Evolutionary conservation across 495 filamentous ascomycete genomes (phyloP).

Genomic region (Polyplosphaeria fusca): DNA sequence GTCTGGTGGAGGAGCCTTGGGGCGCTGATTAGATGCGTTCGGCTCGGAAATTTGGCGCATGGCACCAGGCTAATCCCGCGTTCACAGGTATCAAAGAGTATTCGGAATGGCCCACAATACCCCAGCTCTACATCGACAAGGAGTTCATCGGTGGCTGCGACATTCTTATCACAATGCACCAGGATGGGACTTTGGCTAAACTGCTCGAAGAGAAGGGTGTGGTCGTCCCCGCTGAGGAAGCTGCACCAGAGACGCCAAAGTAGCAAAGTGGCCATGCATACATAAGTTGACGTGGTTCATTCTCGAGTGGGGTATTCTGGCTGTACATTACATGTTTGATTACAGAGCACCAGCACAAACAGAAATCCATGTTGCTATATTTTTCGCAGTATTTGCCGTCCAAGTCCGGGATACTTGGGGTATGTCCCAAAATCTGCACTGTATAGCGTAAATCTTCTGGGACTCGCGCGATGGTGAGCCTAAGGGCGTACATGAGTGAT

Average conservation of each 20-base stretch:
- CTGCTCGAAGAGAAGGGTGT: conserved; percentile 87
- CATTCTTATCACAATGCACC: conserved; percentile 95
- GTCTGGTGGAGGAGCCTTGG: no score
- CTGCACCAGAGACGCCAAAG: conserved; percentile 12
- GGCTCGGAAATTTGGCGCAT: not conserved
- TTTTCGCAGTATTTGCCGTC: no score
- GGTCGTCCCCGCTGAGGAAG: conserved; percentile 43
- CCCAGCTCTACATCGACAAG: conserved; percentile 90
- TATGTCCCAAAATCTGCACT: no score
- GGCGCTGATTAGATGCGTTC: not conserved
- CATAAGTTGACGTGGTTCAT: not conserved
- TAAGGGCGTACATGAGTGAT: no score
- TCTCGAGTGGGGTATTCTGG: not conserved
- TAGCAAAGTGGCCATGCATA: not conserved
- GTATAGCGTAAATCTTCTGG: no score
- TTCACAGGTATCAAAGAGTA: conserved; percentile 89
- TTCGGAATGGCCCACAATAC: conserved; percentile 98
- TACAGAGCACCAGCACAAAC: no score
- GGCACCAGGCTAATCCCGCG: conserved; percentile 16
- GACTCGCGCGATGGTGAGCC: no score
- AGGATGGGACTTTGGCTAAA: conserved; percentile 89
- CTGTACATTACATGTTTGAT: no score
- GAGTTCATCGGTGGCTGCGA: conserved; percentile 97
- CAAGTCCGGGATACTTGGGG: no score
- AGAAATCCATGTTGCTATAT: no score